Base-by-base conservation (phyloP, 2,329 filamentous ascomycete species). In the Magnaporthales sp. region DNA sequence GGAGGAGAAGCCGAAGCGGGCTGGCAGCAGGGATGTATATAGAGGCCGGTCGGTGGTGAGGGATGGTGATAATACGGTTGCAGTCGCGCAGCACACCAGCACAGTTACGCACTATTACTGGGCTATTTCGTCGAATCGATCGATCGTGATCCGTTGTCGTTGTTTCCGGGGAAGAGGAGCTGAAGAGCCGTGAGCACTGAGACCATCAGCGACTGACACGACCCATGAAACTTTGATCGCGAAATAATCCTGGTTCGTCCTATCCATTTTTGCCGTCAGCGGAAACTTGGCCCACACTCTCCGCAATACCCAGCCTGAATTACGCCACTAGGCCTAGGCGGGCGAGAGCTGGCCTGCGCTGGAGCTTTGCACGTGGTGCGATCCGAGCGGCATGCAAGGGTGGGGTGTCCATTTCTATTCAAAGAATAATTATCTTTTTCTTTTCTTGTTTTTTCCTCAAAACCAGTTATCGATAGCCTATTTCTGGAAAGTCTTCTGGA, bases 181-280 rank as follows among this genome's bases (percentile, higher is more conserved):
- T 60, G 22, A 29, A 29, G 26, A 27, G 11, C 24, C 56, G 4
- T 60, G 24, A 27, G 11, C 54, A 60, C 11, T 15, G n/a, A 51
- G 4, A 7, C 24, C 24, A 26, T 9, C 24, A 60, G 24, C 15
- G 26, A 27, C 56, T 27, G 56, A 60, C 56, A 60, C 22, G 22
- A 26, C 56, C 56, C 56, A 60, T 27, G 56, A 60, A 60, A 26
- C 24, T 26, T 26, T 8, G 1, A 60, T 60, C 56, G 56, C 56
- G 56, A 60, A 60, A 60, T 60, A 60, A 60, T 60, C 56, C 56
- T 60, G 56, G 56, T 60, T 60, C 56, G 26, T 29, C 56, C 56
- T 19, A 51, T 24, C 26, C 11, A 27, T 4, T 27, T 26, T 27
- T 27, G 56, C 13, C 56, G 26, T 22, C 22, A 26, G 54, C 54